Base-by-base conservation (phyloP, 371 early-diverging fungal species). In the Mortierella sp. region DNA sequence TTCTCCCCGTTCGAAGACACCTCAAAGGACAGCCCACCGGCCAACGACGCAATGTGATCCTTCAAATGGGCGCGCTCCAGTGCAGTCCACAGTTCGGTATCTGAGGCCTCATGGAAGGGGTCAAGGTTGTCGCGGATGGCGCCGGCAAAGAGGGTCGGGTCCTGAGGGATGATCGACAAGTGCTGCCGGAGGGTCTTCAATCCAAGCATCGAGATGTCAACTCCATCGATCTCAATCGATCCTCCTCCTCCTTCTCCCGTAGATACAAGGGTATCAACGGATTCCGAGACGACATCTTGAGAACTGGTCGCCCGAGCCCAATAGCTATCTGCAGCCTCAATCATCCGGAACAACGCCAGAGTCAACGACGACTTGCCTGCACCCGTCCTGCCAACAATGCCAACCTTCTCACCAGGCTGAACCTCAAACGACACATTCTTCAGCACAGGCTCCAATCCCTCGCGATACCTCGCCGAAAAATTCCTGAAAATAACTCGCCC, bases 91-190 rank as follows among this genome's bases (percentile, higher is more conserved):
- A 93, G 69, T 9, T 80, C 84, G 50, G 77, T 75, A 58, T 94
- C 94, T 11, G 80, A 61, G 64, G 81, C 84, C 73, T 92, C 88
- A 50, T 65, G 75, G 37, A 93, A 90, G 6, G 93, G 92, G 76
- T 94, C 93, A 44, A 95, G 77, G 80, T 91, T 91, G 48, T 80
- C 81, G 34, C 91, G 85, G 40, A 91, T 72, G 1, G 90, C 88
- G n/a, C 92, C 97, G 16, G 91, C 90, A 88, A 97, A 98, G 29
- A 98, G 85, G 24, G 95, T 94, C 2, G 97, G 96, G 73, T 98
- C 98, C 87, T 99, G 99, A 34, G 99, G 98, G 79, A 98, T 97
- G 73, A 99, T 97, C 0, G 96, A 90, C 40, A 94, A 85, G 22
- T 91, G 91, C 41, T 91, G 92, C 41, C 95, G 88, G 53, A 98